phyloP scores from a whole-genome alignment of 2,329 filamentous ascomycete species.

The Penicillium sp. region DNA sequence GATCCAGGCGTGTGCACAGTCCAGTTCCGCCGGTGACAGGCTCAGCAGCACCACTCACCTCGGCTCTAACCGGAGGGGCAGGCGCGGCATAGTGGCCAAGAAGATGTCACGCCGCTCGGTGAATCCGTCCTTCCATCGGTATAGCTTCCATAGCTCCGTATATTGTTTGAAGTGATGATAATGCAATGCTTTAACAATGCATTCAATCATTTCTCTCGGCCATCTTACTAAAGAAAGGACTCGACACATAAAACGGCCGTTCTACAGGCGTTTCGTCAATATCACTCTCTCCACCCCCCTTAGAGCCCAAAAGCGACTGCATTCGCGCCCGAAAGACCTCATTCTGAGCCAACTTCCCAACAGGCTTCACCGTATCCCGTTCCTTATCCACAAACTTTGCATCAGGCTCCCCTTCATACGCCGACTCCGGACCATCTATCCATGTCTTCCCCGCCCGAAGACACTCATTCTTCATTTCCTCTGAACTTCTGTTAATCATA shows the following conservation, averaged over 20 bases:
- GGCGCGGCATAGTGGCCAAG: not conserved
- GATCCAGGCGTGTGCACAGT: not conserved
- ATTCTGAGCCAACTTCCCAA: conserved; percentile 1
- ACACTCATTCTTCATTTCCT: conserved; percentile 1
- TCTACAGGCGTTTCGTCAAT: not conserved
- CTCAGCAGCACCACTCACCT: not conserved
- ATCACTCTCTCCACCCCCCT: not conserved
- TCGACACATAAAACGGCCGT: conserved; percentile 1
- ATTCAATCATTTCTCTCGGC: not conserved
- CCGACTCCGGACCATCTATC: not conserved
- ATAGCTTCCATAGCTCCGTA: not conserved
- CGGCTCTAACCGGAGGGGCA: no score
- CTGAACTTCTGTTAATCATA: not conserved
- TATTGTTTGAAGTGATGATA: not conserved
- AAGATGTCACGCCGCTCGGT: not conserved
- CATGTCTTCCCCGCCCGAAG: not conserved
- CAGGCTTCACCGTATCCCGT: not conserved
- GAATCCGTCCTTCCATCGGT: not conserved
- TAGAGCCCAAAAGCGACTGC: not conserved
- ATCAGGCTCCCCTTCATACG: not conserved
- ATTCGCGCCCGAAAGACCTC: not conserved
- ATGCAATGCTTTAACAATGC: not conserved
- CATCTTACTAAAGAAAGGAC: conserved; percentile 2
- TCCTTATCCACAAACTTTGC: not conserved
- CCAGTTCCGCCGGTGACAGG: not conserved